Base-by-base conservation (phyloP, 208 protist genomes). In the Crithidia sp. region DNA sequence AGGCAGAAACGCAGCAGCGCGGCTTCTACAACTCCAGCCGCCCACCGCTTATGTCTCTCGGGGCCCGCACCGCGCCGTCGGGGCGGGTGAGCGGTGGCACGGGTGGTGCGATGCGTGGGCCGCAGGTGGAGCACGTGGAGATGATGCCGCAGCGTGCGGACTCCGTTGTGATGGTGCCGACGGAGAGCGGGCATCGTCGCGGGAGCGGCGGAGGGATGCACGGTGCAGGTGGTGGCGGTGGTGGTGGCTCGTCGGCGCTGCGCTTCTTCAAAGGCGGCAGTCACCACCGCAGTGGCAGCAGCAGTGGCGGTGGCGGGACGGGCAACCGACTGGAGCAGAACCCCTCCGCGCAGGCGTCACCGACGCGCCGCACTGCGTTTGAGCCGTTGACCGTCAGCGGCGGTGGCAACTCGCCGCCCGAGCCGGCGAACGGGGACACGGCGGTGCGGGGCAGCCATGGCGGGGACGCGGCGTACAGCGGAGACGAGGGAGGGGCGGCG, bases 1-100 rank as follows among this genome's bases (percentile, higher is more conserved):
- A 43, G n/a, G 44, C 60, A 7, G 62, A 47, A 2, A 43, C 37
- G 19, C 43, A 41, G 28, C 47, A 53, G 47, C 36, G 53, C 8
- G 58, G 14, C 45, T 74, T 80, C n/a, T 84, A 79, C 70, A 47
- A 53, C 39, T 80, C 73, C 4, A 72, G 64, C 14, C 49, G 45
- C 9, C 67, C 65, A 12, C 67, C 67, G 36, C 79, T 78, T 5
- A 47, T 49, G 17, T 7, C 60, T 17, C 49, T 82, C 37, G 71
- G 60, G 7, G 43, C 65, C 2, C 43, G 65, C 8, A 56, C 55
- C 7, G 37, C 58, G 3, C 14, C 39, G 5, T 12, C 56, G 45
- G 36, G 49, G 3, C 47, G 41, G 8, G 58, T 19, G 5, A 57
- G 56, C 49, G 41, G n/a, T 28, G 57, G 52, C 59, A 64, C 19